phyloP scores from a whole-genome alignment of 352 stramenopile species.

The Blastocystis sp. region DNA sequence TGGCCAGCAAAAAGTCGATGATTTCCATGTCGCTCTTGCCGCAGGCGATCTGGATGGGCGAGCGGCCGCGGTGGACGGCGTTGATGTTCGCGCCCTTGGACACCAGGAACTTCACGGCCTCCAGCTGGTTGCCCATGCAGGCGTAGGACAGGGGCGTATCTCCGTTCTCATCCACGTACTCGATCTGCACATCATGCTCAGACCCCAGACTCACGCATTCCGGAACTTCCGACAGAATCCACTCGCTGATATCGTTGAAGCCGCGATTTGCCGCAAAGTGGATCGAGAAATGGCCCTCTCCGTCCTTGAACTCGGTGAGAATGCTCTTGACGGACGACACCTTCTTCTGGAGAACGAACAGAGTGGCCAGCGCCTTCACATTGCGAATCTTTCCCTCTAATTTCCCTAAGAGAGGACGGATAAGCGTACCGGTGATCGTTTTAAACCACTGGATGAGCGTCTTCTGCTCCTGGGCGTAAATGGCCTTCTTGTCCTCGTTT shows the following conservation, averaged over 20 bases:
- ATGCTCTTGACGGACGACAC: slow-evolving; percentile 28
- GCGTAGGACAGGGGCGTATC: slow-evolving; percentile 61
- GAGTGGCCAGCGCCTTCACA: slow-evolving; percentile 50
- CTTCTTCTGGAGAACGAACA: slow-evolving; percentile 61
- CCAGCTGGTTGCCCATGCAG: slow-evolving; percentile 52
- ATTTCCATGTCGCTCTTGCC: slow-evolving; percentile 56
- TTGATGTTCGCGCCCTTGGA: slow-evolving; percentile 58
- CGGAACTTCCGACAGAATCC: slow-evolving; percentile 37
- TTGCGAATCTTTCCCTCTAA: slow-evolving; percentile 60
- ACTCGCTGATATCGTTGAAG: slow-evolving; percentile 64
- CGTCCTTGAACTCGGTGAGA: slow-evolving; percentile 64
- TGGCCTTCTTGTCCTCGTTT: slow-evolving; percentile 61
- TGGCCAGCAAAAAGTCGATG: slow-evolving; percentile 35
- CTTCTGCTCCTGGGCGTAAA: slow-evolving; percentile 36
- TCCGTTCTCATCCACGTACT: slow-evolving; percentile 60
- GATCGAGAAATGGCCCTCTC: slow-evolving; percentile 48
- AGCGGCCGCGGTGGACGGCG: slow-evolving; percentile 7
- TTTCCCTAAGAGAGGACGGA: neutral
- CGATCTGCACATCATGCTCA: neutral
- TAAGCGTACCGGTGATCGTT: slow-evolving; percentile 8
- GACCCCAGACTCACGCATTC: slow-evolving; percentile 9
- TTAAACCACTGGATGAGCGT: slow-evolving; percentile 63
- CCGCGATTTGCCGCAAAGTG: slow-evolving; percentile 64
- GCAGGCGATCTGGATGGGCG: slow-evolving; percentile 64
- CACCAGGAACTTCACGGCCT: slow-evolving; percentile 58